Conservation (phyloP, 176 grass and related monocot species). For the Stipa capillata region DNA sequence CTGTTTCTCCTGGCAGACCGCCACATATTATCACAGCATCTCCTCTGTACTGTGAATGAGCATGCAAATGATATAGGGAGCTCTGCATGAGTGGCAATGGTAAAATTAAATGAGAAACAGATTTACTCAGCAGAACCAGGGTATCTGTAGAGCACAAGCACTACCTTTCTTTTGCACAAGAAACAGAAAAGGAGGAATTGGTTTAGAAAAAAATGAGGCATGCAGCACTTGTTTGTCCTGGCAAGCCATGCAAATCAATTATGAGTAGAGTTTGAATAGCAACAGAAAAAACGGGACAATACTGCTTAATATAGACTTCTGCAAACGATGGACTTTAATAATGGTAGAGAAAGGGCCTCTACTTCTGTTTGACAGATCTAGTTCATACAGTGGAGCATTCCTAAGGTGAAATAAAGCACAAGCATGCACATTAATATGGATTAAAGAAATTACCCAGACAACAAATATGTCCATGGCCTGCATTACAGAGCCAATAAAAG, state of each 20-base stretch:
- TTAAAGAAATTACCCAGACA: slow-evolving; percentile 17
- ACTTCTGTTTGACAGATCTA: slow-evolving; percentile 3
- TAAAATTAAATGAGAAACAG: slow-evolving; percentile 1
- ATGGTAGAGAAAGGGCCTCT: neutral
- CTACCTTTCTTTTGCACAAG: neutral
- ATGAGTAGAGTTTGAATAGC: neutral
- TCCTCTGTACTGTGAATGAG: slow-evolving; percentile 11
- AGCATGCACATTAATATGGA: slow-evolving; percentile 2
- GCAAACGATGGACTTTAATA: neutral
- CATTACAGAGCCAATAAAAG: slow-evolving; percentile 11
- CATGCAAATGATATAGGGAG: neutral
- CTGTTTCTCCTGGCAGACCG: slow-evolving; percentile 22
- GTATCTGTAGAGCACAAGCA: neutral
- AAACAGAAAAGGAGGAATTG: neutral
- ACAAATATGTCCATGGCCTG: neutral
- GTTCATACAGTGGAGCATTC: slow-evolving; percentile 15
- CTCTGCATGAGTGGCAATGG: neutral
- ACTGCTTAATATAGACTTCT: neutral
- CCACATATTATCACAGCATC: slow-evolving; percentile 22
- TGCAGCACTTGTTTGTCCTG: neutral
- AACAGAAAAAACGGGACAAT: neutral
- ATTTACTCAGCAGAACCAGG: slow-evolving; percentile 9
- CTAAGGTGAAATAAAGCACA: slow-evolving; percentile 13
- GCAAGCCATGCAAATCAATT: neutral
- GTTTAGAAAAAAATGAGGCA: neutral